phyloP scores from a whole-genome alignment of 768 basidiomycete species.

The Lactarius akahatsu region DNA sequence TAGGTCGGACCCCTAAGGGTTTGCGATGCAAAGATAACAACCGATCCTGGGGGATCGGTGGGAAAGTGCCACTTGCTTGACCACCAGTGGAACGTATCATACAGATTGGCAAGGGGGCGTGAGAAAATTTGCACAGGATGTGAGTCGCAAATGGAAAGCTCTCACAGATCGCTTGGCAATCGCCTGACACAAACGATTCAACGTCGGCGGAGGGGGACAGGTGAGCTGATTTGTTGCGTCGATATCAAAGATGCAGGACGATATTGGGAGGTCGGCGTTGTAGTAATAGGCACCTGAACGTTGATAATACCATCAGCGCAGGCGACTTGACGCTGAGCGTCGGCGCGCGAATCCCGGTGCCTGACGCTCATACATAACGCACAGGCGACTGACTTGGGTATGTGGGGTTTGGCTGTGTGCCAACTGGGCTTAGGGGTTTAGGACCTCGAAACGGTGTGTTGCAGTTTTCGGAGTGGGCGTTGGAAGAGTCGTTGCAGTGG shows the following conservation, averaged over 20 bases:
- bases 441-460: background rate
- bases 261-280: background rate
- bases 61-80: background rate
- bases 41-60: background rate
- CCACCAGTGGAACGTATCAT: background rate
- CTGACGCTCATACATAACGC: background rate
- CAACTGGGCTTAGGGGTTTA: background rate
- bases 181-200: background rate
- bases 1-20: background rate
- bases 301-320: background rate
- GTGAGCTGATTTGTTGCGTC: background rate
- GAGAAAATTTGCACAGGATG: background rate
- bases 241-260: background rate
- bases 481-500: background rate
- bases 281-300: background rate
- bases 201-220: background rate
- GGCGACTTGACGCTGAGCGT: background rate
- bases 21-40: background rate
- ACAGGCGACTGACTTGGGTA: background rate
- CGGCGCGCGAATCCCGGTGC: background rate
- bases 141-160: background rate
- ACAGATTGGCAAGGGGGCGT: background rate
- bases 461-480: background rate
- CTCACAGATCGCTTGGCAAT: background rate
- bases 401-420: background rate